These are phyloP conservation scores for Flaveria sonorensis DNA, from an alignment of 129 eudicot species.

Conservation along the genomic window DNA sequence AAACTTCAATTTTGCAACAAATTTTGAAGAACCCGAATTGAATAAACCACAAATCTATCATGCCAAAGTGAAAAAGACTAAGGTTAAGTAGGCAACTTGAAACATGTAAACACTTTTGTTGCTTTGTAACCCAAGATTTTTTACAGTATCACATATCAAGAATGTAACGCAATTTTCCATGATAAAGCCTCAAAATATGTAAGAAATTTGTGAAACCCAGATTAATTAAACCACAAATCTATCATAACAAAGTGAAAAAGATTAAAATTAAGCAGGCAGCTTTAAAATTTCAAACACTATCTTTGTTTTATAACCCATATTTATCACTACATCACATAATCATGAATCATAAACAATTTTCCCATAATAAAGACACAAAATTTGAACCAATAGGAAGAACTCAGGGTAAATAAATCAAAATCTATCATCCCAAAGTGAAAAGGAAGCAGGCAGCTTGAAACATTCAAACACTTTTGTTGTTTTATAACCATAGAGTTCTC, in stretches of 20 bases:
- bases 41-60: constrained; percentile 14
- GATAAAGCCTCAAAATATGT: constrained; percentile 17
- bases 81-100: background rate
- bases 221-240: background rate
- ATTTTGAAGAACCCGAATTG: background rate
- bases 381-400: no score
- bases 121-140: background rate
- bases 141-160: background rate
- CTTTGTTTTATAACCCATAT: no score
- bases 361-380: no score
- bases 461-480: background rate
- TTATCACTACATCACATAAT: no score
- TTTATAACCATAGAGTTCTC: background rate
- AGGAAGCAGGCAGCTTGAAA: no score
- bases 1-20: no score
- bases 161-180: constrained; percentile 10
- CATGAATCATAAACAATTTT: background rate
- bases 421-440: no score
- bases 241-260: background rate
- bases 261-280: background rate
- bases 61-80: background rate
- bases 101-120: background rate
- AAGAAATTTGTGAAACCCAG: constrained; percentile 22
- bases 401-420: no score
- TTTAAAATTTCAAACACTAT: no score